These are phyloP conservation scores for Candida vartiovaarae DNA, from an alignment of 805 yeast species.

Conservation along the genomic window DNA sequence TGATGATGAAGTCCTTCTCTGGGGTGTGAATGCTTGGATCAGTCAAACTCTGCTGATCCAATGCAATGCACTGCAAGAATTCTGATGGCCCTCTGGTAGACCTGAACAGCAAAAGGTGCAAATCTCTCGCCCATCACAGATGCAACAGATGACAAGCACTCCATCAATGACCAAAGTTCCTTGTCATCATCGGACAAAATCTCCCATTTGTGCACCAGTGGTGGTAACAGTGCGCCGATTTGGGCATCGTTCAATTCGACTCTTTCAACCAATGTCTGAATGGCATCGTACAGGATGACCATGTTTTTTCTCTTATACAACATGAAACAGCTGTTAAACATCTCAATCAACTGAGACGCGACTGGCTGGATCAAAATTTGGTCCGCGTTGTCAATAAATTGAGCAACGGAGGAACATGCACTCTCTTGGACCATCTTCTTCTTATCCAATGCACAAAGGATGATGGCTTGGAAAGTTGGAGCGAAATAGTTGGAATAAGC, in stretches of 20 bases:
- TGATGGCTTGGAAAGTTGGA: conserved; percentile 73
- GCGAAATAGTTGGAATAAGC: conserved; percentile 58
- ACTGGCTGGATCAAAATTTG: conserved; percentile 53
- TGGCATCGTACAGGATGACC: conserved; percentile 79
- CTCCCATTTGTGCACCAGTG: conserved; percentile 79
- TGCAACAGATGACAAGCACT: conserved; percentile 88
- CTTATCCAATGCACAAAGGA: conserved; percentile 68
- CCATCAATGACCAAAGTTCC: conserved; percentile 86
- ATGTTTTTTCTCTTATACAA: conserved; percentile 78
- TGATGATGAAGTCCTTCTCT: conserved; percentile 84
- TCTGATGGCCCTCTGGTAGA: conserved; percentile 68
- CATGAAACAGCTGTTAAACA: conserved; percentile 66
- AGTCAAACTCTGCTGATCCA: conserved; percentile 53
- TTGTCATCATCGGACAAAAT: conserved; percentile 65
- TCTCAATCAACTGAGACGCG: conserved; percentile 54
- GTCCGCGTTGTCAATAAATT: conserved; percentile 74
- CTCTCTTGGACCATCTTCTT: conserved; percentile 95
- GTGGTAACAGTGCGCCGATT: conserved; percentile 65
- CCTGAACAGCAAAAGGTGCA: conserved; percentile 84
- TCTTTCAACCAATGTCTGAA: conserved; percentile 82
- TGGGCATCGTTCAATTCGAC: conserved; percentile 50
- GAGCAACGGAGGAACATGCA: conserved; percentile 82
- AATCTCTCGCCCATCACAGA: conserved; percentile 78
- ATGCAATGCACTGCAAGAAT: conserved; percentile 65
- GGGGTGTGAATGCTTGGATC: conserved; percentile 70